A percentile compares a stretch with the other conserved stretches of the same genome.
Evolutionary conservation across 768 basidiomycete species (phyloP).

Genomic region (Phylloporus rhodoxanthus): DNA sequence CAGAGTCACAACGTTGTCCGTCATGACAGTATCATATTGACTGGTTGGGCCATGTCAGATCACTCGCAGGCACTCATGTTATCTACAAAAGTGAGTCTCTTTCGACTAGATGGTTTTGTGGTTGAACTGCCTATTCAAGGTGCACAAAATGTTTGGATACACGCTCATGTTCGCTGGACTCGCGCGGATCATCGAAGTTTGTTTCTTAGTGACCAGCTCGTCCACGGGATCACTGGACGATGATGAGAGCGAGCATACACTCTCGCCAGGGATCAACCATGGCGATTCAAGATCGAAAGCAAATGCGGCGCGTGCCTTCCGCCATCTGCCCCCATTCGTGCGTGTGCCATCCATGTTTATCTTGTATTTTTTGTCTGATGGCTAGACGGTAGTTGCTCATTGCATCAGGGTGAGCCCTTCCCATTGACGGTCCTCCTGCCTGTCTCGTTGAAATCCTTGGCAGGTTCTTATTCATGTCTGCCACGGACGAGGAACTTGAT

Average conservation of each 20-base stretch:
- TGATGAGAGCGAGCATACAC: slow-evolving; percentile 64
- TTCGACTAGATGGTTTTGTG: background rate
- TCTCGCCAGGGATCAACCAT: slow-evolving; percentile 36
- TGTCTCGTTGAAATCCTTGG: background rate
- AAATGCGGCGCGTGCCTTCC: slow-evolving; percentile 57
- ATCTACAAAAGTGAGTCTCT: slow-evolving; percentile 59
- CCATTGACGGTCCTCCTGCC: background rate
- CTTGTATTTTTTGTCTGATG: background rate
- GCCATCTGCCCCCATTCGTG: slow-evolving; percentile 86
- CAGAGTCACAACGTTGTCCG: background rate
- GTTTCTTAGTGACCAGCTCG: slow-evolving; percentile 53
- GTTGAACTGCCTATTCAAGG: slow-evolving; percentile 35
- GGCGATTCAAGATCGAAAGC: slow-evolving; percentile 18
- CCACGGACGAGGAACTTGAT: slow-evolving; percentile 83
- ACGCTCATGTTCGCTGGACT: slow-evolving; percentile 81
- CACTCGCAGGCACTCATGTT: slow-evolving; percentile 82
- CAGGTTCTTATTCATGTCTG: slow-evolving; percentile 85
- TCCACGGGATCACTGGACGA: slow-evolving; percentile 33
- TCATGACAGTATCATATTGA: slow-evolving; percentile 65
- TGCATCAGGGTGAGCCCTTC: slow-evolving; percentile 53
- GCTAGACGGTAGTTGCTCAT: slow-evolving; percentile 53
- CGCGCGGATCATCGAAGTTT: slow-evolving; percentile 76
- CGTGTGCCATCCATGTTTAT: slow-evolving; percentile 30
- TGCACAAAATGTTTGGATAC: slow-evolving; percentile 80
- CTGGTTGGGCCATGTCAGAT: slow-evolving; percentile 92